Evolutionary conservation across 1,139 yeast genomes (phyloP).

Genomic region (Yamadazyma mexicana): DNA sequence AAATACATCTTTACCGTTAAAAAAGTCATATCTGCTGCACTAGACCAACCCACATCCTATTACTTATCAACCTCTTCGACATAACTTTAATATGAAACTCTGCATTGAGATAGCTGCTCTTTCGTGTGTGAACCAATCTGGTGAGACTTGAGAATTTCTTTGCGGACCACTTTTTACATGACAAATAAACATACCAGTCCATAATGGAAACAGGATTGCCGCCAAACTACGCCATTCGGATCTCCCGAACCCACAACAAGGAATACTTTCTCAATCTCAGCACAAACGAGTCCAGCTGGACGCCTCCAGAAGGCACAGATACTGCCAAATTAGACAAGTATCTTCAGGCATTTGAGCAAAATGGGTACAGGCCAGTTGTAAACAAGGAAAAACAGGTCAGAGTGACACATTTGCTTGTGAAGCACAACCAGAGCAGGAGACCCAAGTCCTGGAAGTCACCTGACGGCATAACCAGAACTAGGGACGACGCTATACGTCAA

Average conservation of each 20-base stretch:
- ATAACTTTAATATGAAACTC: no score
- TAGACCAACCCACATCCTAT: no score
- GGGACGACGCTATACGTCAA: constrained; percentile 79
- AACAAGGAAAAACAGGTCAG: constrained; percentile 42
- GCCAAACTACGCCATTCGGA: constrained; percentile 76
- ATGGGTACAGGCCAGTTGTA: constrained; percentile 64
- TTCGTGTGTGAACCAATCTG: not conserved
- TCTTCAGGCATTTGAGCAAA: constrained; percentile 45
- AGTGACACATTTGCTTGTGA: constrained; percentile 69
- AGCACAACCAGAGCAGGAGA: constrained; percentile 80
- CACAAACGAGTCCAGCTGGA: constrained; percentile 83
- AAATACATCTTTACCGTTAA: no score
- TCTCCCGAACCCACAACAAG: constrained; percentile 77
- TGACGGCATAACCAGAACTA: constrained; percentile 65
- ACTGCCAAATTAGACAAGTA: constrained; percentile 57
- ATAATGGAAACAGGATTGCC: constrained; percentile 71
- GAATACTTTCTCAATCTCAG: constrained; percentile 78
- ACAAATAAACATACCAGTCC: not conserved
- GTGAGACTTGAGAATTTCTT: no score
- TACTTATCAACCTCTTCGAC: no score
- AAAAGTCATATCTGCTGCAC: no score
- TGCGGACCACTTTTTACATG: no score
- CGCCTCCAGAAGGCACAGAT: constrained; percentile 85
- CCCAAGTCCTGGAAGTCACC: constrained; percentile 91
- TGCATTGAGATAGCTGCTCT: no score